Evolutionary conservation across 1,284 basidiomycete species (phyloP).

Genomic region (Takashimella koratensis): DNA sequence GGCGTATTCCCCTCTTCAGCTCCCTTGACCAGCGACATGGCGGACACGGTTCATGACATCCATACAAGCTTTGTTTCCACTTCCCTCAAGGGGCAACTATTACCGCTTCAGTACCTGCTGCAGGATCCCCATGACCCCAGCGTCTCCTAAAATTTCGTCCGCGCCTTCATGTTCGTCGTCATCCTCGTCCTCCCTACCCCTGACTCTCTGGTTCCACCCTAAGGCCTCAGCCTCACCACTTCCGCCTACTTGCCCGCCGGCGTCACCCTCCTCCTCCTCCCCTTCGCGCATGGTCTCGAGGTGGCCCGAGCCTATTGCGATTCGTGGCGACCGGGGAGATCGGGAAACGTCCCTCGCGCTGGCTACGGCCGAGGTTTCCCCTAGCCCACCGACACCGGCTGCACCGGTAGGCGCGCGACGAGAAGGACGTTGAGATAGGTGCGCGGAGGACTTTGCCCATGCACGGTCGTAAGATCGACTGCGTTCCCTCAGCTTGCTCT

Average conservation of each 20-base stretch:
- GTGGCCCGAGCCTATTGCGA: not conserved
- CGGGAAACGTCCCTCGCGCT: not conserved
- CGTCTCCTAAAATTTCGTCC: conserved; percentile 34
- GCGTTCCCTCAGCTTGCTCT: conserved; percentile 12
- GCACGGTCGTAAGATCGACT: conserved; percentile 24
- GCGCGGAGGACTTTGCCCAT: conserved; percentile 16
- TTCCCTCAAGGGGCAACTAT: no score
- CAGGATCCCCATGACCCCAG: conserved; percentile 38
- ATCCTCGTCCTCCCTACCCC: conserved; percentile 11
- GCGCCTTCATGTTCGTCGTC: conserved; percentile 20
- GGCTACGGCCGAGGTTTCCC: not conserved
- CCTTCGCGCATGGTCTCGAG: conserved; percentile 15
- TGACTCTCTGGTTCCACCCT: conserved; percentile 15
- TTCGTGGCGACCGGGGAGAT: not conserved
- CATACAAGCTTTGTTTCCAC: no score
- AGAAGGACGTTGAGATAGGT: not conserved
- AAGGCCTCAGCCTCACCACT: conserved; percentile 14
- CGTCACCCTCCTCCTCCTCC: conserved; percentile 17
- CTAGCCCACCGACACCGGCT: not conserved
- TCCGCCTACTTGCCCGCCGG: conserved; percentile 5
- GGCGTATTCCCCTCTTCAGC: no score
- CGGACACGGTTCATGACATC: no score
- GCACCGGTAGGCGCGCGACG: not conserved
- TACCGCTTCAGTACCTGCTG: conserved; percentile 43
- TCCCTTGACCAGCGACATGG: no score